Conservation (phyloP, 208 protist genomes). For the Leptomonas pyrrhocoris region DNA sequence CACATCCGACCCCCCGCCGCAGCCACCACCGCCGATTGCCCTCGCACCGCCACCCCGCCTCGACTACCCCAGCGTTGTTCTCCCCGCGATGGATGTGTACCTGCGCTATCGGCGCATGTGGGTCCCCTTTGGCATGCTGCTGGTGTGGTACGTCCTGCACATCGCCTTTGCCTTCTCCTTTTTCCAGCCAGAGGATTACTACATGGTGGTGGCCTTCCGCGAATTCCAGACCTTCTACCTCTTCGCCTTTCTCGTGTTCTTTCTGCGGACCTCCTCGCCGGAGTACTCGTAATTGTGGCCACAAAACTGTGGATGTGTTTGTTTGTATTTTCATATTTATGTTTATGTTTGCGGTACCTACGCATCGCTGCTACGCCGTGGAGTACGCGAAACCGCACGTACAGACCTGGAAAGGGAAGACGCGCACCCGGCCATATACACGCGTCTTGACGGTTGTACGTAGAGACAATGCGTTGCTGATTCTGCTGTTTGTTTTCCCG, state of each 20-base stretch:
- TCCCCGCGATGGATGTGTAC: conserved; percentile 47
- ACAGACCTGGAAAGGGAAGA: too few relatives aligned
- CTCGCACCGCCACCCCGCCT: conserved; percentile 14
- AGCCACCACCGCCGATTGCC: not conserved
- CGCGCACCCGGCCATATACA: too few relatives aligned
- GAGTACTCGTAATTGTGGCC: conserved; percentile 24
- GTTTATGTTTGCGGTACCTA: too few relatives aligned
- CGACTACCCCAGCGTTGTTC: conserved; percentile 13
- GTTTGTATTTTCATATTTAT: too few relatives aligned
- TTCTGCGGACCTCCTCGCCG: conserved; percentile 37
- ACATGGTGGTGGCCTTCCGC: conserved; percentile 49
- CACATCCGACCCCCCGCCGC: conserved; percentile 1
- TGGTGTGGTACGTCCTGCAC: conserved; percentile 46
- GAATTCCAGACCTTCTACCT: conserved; percentile 57
- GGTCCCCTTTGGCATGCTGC: conserved; percentile 47
- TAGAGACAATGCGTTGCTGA: too few relatives aligned
- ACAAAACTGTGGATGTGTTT: too few relatives aligned
- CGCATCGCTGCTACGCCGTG: too few relatives aligned
- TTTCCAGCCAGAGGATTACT: conserved; percentile 61
- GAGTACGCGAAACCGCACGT: too few relatives aligned
- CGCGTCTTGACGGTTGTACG: too few relatives aligned
- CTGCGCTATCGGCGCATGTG: conserved; percentile 60
- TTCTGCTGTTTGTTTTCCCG: too few relatives aligned
- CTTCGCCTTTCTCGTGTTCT: conserved; percentile 56
- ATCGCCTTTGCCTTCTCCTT: conserved; percentile 39